Conservation (phyloP, 352 stramenopile genomes). For the Phytophthora kernoviae region DNA sequence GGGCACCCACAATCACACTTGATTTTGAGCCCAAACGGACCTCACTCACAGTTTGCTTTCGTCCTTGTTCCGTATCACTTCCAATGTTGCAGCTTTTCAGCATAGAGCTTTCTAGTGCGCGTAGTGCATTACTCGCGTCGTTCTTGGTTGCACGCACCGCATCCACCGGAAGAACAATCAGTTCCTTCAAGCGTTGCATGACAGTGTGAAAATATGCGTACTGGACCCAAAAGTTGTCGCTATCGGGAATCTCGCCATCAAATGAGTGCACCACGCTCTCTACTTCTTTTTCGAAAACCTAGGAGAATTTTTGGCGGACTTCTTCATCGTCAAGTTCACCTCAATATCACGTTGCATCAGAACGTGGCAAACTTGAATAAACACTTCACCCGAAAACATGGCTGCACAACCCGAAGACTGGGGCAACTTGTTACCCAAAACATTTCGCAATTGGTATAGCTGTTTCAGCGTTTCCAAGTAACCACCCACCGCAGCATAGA, state of each 20-base stretch:
- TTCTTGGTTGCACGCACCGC: slow-evolving; percentile 3
- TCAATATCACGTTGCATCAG: slow-evolving; percentile 26
- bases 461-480: slow-evolving; percentile 66
- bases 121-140: slow-evolving; percentile 18
- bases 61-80: background rate
- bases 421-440: slow-evolving; percentile 53
- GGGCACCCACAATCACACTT: slow-evolving; percentile 2
- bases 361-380: slow-evolving; percentile 54
- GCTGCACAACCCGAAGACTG: slow-evolving; percentile 44
- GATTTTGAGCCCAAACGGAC: background rate
- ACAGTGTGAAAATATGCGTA: slow-evolving; percentile 34
- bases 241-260: slow-evolving; percentile 19
- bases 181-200: slow-evolving; percentile 38
- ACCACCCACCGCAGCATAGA: slow-evolving; percentile 45
- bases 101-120: slow-evolving; percentile 27
- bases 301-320: slow-evolving; percentile 7
- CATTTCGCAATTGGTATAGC: slow-evolving; percentile 52
- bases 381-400: slow-evolving; percentile 72
- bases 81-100: slow-evolving; percentile 4
- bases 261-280: slow-evolving; percentile 30
- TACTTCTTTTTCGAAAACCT: slow-evolving; percentile 33
- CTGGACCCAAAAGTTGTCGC: slow-evolving; percentile 34
- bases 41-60: background rate
- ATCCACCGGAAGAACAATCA: slow-evolving; percentile 27
- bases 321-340: slow-evolving; percentile 12